A percentile compares a stretch with the other conserved stretches of the same genome.
Evolutionary conservation across 1,284 basidiomycete species (phyloP).

Genomic region (Marasmius tenuissimus): DNA sequence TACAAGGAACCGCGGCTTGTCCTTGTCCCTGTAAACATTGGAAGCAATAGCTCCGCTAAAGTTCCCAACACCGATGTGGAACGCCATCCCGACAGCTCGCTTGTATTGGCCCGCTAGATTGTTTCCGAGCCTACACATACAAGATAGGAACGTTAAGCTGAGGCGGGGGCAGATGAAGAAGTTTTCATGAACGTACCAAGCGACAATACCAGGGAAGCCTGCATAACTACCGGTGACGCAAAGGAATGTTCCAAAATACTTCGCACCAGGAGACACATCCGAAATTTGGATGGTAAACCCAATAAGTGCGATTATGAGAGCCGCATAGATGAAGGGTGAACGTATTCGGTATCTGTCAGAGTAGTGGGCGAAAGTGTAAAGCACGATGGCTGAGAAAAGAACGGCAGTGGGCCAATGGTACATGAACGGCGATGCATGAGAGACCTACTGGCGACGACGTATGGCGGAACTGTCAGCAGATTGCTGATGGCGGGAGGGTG

Average conservation of each 20-base stretch:
- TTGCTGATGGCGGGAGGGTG: constrained; percentile 58
- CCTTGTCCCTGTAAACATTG: constrained; percentile 59
- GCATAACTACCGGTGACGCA: constrained; percentile 62
- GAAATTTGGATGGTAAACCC: constrained; percentile 48
- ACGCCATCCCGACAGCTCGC: constrained; percentile 60
- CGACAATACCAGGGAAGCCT: constrained; percentile 60
- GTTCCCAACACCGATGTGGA: constrained; percentile 66
- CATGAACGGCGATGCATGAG: not conserved
- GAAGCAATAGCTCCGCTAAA: constrained; percentile 55
- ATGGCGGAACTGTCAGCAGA: constrained; percentile 72
- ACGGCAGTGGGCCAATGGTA: not conserved
- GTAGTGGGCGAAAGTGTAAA: constrained; percentile 52
- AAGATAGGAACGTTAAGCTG: constrained; percentile 2
- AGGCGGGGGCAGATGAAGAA: not conserved
- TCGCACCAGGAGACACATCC: constrained; percentile 38
- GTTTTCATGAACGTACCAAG: constrained; percentile 47
- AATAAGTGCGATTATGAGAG: not conserved
- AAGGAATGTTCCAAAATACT: constrained; percentile 71
- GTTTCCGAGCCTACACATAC: constrained; percentile 47
- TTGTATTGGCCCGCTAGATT: constrained; percentile 69
- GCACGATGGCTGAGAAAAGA: constrained; percentile 42
- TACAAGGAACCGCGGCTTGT: constrained; percentile 58
- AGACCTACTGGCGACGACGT: constrained; percentile 58
- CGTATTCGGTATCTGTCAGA: constrained; percentile 28
- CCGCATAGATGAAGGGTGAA: constrained; percentile 1